These are phyloP conservation scores for Rhododendron griersonianum DNA, from an alignment of 148 eudicot genomes.

Conservation along the genomic window DNA sequence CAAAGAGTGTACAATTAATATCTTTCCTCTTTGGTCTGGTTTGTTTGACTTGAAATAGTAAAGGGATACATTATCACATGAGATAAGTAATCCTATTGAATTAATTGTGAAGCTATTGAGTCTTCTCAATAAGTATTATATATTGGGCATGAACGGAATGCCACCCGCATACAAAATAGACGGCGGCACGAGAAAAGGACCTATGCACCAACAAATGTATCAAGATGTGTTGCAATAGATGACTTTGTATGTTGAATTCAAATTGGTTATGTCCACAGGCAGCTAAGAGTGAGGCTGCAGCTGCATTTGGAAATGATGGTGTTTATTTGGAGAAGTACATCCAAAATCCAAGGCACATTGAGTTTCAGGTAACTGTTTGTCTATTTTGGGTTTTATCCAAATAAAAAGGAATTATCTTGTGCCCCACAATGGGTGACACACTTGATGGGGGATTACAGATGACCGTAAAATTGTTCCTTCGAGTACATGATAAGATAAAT, in stretches of 20 bases:
- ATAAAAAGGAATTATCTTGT: neutral
- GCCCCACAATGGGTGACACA: neutral
- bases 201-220: neutral
- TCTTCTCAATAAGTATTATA: neutral
- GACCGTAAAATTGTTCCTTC: neutral
- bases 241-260: neutral
- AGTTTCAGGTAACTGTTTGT: slow-evolving; percentile 72
- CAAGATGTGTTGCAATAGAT: neutral
- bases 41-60: neutral
- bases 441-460: neutral
- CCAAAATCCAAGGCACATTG: slow-evolving; percentile 96
- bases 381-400: neutral
- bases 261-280: slow-evolving; percentile 37
- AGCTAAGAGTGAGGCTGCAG: slow-evolving; percentile 99
- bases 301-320: slow-evolving; percentile 99
- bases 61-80: neutral
- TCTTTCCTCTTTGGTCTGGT: neutral
- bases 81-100: neutral
- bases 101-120: neutral
- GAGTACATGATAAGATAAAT: neutral
- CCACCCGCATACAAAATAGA: neutral
- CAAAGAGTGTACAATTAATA: neutral
- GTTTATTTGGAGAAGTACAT: slow-evolving; percentile 87
- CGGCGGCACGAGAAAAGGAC: neutral
- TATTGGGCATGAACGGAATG: neutral